Evolutionary conservation across 805 yeast species (phyloP).

Genomic region (Yarrowia yakushimensis): DNA sequence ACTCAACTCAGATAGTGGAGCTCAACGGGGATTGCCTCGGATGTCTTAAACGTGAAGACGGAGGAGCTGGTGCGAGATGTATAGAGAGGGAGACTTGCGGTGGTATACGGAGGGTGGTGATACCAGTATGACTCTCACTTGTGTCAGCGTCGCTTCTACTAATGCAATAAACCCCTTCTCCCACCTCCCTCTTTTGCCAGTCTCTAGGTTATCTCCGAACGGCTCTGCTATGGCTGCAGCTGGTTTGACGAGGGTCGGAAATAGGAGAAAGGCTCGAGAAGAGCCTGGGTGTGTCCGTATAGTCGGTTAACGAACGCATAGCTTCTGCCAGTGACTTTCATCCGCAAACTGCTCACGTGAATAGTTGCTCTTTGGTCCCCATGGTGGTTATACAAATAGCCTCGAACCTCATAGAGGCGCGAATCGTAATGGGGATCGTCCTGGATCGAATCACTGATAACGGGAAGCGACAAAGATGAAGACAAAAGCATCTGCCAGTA

Average conservation of each 20-base stretch:
- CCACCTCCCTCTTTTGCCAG: not conserved
- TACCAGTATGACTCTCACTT: too few relatives aligned
- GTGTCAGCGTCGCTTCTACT: too few relatives aligned
- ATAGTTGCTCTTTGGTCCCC: not conserved
- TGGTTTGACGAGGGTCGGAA: not conserved
- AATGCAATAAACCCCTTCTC: not conserved
- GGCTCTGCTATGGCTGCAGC: conserved; percentile 8
- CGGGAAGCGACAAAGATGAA: too few relatives aligned
- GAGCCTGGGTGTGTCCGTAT: not conserved
- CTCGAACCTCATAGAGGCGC: conserved; percentile 11
- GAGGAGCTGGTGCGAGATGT: not conserved
- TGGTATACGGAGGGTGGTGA: too few relatives aligned
- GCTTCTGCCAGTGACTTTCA: not conserved
- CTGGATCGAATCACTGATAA: not conserved
- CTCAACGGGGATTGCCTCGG: not conserved
- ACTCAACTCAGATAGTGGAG: not conserved
- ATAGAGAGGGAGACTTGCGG: too few relatives aligned
- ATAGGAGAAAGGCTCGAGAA: not conserved
- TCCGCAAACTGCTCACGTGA: not conserved
- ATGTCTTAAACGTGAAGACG: not conserved
- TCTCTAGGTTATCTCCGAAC: conserved; percentile 6
- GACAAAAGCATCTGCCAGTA: not conserved
- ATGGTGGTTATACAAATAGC: not conserved
- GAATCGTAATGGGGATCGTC: not conserved
- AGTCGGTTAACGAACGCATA: too few relatives aligned